A percentile compares a stretch with the other conserved stretches of the same genome.
Evolutionary conservation across 345 rosid species (phyloP).

Genomic region (Turritis glabra): DNA sequence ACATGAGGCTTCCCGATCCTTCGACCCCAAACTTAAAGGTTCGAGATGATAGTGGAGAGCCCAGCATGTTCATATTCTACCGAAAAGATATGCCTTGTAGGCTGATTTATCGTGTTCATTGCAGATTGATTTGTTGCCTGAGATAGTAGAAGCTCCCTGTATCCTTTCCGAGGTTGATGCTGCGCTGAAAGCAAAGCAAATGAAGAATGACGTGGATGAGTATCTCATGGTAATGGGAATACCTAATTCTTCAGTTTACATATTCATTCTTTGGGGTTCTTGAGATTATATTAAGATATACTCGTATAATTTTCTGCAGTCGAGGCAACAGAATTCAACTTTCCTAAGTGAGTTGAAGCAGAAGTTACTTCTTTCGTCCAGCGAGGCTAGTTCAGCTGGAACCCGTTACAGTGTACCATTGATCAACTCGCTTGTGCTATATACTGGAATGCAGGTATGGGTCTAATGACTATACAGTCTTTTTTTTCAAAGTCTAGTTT

Average conservation of each 20-base stretch:
- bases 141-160: constrained; percentile 78
- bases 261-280: not conserved
- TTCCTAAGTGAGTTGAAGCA: constrained; percentile 82
- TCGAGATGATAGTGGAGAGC: constrained; percentile 48
- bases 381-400: constrained; percentile 85
- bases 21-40: constrained; percentile 98
- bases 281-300: not conserved
- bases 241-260: not conserved
- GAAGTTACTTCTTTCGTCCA: constrained; percentile 67
- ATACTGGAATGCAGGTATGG: constrained; percentile 96
- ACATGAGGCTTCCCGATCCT: constrained; percentile 98
- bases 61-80: not conserved
- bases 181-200: constrained; percentile 71
- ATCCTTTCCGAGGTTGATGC: constrained; percentile 93
- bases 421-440: constrained; percentile 95
- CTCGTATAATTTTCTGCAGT: constrained; percentile 45
- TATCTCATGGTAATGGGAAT: constrained; percentile 74
- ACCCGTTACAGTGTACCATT: constrained; percentile 85
- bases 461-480: not conserved
- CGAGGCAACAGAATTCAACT: constrained; percentile 69
- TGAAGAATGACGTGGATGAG: constrained; percentile 91
- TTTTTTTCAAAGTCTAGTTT: not conserved
- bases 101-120: constrained; percentile 29
- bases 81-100: not conserved
- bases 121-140: constrained; percentile 96